phyloP scores from a whole-genome alignment of 2,329 filamentous ascomycete genomes.

The Sporothrix brasiliensis region DNA sequence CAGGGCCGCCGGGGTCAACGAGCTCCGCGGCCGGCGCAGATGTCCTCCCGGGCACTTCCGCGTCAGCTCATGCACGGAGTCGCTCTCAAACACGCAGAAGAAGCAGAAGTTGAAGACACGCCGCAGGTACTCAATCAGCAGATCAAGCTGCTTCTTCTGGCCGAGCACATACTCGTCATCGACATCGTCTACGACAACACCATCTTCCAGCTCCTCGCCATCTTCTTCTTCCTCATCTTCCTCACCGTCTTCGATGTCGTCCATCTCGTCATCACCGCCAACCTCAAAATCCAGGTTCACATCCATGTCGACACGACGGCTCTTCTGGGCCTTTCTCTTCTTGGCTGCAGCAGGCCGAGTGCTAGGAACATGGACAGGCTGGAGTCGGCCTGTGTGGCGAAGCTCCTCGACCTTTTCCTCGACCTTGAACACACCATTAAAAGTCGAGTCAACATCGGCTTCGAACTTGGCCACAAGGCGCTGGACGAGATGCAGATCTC shows the following conservation, averaged over 20 bases:
- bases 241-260: conserved; percentile 67
- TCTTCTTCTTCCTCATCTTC: conserved; percentile 72
- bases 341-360: conserved; percentile 17
- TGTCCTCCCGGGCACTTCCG: conserved; percentile 98
- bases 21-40: conserved; percentile 84
- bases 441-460: conserved; percentile 74
- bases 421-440: conserved; percentile 77
- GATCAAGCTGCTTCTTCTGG: conserved; percentile 96
- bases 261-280: conserved; percentile 53
- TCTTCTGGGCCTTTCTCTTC: conserved; percentile 63
- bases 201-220: conserved; percentile 81
- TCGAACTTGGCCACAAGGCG: conserved; percentile 85
- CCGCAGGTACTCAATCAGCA: conserved; percentile 93
- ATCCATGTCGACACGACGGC: conserved; percentile 62
- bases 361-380: conserved; percentile 57
- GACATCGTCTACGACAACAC: conserved; percentile 75
- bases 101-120: conserved; percentile 99
- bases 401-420: conserved; percentile 86
- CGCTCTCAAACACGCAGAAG: conserved; percentile 98
- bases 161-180: conserved; percentile 87
- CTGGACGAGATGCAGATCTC: conserved; percentile 81
- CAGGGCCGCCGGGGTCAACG: conserved; percentile 79
- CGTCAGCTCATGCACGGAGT: conserved; percentile 93
- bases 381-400: conserved; percentile 73
- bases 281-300: conserved; percentile 62